These are phyloP conservation scores for Fusarium coffeatum DNA, from an alignment of 2,329 filamentous ascomycete genomes.

Conservation along the genomic window DNA sequence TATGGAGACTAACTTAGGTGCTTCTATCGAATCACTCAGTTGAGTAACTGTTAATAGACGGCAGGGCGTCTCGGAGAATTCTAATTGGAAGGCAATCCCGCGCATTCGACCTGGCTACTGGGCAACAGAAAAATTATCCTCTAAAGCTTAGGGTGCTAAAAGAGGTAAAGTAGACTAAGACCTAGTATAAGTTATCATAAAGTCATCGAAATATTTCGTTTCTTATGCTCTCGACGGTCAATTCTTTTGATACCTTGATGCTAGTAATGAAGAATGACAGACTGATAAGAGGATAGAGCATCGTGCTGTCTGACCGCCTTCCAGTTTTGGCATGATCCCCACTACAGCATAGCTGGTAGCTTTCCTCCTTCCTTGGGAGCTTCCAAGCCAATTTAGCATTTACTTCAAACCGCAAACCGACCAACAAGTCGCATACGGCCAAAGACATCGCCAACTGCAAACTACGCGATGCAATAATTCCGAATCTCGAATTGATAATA, in stretches of 20 bases:
- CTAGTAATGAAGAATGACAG: conserved; percentile 1
- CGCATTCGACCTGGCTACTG: conserved; percentile 1
- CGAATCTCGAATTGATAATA: neutral
- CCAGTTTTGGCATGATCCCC: conserved; percentile 24
- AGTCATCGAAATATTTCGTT: neutral
- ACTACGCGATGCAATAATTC: conserved; percentile 15
- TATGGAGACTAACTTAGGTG: conserved; percentile 18
- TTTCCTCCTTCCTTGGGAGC: conserved; percentile 29
- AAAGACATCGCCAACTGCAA: conserved; percentile 5
- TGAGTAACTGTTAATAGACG: neutral
- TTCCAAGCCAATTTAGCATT: conserved; percentile 27
- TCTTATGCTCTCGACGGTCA: neutral
- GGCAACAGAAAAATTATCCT: neutral
- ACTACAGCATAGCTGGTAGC: conserved; percentile 32
- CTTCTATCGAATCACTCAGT: conserved; percentile 15
- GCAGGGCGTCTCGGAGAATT: neutral
- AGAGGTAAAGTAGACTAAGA: neutral
- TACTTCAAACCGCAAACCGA: conserved; percentile 5
- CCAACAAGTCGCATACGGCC: conserved; percentile 14
- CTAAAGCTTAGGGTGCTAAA: neutral
- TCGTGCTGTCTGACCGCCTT: conserved; percentile 36
- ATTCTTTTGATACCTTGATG: neutral
- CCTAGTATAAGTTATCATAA: neutral
- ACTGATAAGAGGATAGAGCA: conserved; percentile 15
- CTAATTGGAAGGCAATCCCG: conserved; percentile 13